phyloP scores from a whole-genome alignment of 73 alveolate species.

The Paramecium sexaurelia region DNA sequence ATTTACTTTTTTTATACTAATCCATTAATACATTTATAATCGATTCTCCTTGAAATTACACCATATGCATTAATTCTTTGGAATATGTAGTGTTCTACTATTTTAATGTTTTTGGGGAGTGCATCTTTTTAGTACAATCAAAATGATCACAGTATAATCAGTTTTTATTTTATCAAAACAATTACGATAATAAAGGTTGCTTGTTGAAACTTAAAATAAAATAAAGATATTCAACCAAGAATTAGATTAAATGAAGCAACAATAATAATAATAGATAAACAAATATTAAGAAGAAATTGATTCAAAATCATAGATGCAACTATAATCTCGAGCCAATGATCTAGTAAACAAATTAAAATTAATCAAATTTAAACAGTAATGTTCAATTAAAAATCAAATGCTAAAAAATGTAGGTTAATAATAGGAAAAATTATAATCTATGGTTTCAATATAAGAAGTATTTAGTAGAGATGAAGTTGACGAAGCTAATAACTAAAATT shows the following conservation, averaged over 20 bases:
- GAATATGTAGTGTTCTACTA: background rate
- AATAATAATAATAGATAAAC: background rate
- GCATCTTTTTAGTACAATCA: background rate
- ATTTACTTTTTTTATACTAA: background rate
- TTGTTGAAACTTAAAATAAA: background rate
- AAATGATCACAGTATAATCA: background rate
- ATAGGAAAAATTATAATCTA: background rate
- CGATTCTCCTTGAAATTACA: background rate
- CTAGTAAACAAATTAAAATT: conserved; percentile 20
- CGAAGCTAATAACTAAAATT: background rate
- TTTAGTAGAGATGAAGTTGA: background rate
- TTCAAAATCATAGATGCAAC: background rate
- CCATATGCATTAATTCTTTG: background rate
- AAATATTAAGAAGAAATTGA: conserved; percentile 28
- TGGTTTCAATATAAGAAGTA: background rate
- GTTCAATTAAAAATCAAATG: background rate
- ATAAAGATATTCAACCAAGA: background rate
- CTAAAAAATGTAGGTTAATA: background rate
- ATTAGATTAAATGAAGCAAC: background rate
- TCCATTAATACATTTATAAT: background rate
- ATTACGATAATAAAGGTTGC: background rate
- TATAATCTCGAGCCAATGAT: conserved; percentile 29
- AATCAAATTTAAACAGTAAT: background rate
- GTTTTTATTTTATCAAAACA: background rate
- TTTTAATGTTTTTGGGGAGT: background rate